phyloP scores from a whole-genome alignment of 2,329 filamentous ascomycete species.

The Metarhizium sp. region DNA sequence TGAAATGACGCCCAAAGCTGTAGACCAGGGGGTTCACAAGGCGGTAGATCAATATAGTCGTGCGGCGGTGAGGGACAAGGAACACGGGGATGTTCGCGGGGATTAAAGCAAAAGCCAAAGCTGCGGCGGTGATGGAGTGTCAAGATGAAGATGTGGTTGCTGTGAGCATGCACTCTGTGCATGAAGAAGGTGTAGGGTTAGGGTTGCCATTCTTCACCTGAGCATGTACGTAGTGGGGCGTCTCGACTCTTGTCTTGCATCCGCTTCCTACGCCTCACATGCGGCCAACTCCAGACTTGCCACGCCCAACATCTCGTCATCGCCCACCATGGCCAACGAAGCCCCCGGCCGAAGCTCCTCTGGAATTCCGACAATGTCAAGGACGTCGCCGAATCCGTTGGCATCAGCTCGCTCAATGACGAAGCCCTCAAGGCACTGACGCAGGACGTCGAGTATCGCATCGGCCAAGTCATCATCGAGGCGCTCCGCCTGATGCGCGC shows the following conservation, averaged over 20 bases:
- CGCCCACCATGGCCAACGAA: conserved; percentile 25
- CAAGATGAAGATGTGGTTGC: too few relatives aligned
- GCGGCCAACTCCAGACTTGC: background rate
- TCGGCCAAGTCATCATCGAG: conserved; percentile 89
- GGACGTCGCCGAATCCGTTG: conserved; percentile 93
- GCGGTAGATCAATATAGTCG: too few relatives aligned
- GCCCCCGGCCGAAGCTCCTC: conserved; percentile 49
- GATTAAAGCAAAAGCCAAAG: too few relatives aligned
- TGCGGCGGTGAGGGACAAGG: too few relatives aligned
- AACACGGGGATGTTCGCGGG: too few relatives aligned
- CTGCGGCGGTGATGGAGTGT: too few relatives aligned
- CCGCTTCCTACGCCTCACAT: background rate
- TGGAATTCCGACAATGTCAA: conserved; percentile 96
- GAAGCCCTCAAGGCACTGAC: conserved; percentile 82
- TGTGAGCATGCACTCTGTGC: too few relatives aligned
- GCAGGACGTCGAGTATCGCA: conserved; percentile 90
- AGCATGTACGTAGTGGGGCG: too few relatives aligned
- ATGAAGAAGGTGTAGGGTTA: too few relatives aligned
- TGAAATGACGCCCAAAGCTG: too few relatives aligned
- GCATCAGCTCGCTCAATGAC: conserved; percentile 70
- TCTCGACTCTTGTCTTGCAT: background rate
- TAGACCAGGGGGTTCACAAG: too few relatives aligned
- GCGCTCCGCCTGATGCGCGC: conserved; percentile 95
- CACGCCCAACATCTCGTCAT: background rate
- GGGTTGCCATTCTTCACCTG: too few relatives aligned